A percentile compares a stretch with the other conserved stretches of the same genome.
phyloP scores from a whole-genome alignment of 352 stramenopile genomes.

The Globisporangium paroecandrum region DNA sequence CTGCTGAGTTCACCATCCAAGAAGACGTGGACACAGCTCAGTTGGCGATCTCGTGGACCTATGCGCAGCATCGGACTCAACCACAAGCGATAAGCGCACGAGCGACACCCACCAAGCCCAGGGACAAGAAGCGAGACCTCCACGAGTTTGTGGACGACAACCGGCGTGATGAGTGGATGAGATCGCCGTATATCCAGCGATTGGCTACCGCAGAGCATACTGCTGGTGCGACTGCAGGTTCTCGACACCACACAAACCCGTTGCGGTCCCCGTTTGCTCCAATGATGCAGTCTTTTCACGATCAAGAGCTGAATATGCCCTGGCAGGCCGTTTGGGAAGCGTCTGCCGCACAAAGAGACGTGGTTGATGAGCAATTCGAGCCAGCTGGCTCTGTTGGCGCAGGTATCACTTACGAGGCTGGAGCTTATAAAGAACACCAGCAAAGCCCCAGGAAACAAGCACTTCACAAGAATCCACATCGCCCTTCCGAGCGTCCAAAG shows the following conservation, averaged over 20 bases:
- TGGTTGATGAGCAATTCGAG: background rate
- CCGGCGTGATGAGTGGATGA: slow-evolving; percentile 37
- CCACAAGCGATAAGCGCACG: slow-evolving; percentile 16
- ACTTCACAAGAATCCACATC: background rate
- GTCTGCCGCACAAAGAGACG: background rate
- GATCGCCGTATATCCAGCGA: slow-evolving; percentile 30
- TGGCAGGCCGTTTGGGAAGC: slow-evolving; percentile 28
- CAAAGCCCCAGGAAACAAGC: background rate
- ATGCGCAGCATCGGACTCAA: slow-evolving; percentile 4
- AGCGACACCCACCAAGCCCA: background rate
- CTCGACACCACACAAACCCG: background rate
- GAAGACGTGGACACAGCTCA: slow-evolving; percentile 16
- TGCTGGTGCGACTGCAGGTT: background rate
- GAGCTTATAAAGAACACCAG: background rate
- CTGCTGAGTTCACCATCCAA: slow-evolving; percentile 2
- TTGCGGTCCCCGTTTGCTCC: slow-evolving; percentile 16
- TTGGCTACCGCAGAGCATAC: slow-evolving; percentile 11
- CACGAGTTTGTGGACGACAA: slow-evolving; percentile 18
- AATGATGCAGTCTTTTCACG: slow-evolving; percentile 17
- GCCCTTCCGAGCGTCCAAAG: slow-evolving; percentile 7
- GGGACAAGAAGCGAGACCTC: slow-evolving; percentile 6
- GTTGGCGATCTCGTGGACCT: slow-evolving; percentile 29
- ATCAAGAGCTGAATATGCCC: slow-evolving; percentile 19
- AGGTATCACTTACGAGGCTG: background rate
- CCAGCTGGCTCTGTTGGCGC: background rate